These are phyloP conservation scores for Carex scoparia DNA, from an alignment of 176 grass and related monocot species.

Conservation along the genomic window DNA sequence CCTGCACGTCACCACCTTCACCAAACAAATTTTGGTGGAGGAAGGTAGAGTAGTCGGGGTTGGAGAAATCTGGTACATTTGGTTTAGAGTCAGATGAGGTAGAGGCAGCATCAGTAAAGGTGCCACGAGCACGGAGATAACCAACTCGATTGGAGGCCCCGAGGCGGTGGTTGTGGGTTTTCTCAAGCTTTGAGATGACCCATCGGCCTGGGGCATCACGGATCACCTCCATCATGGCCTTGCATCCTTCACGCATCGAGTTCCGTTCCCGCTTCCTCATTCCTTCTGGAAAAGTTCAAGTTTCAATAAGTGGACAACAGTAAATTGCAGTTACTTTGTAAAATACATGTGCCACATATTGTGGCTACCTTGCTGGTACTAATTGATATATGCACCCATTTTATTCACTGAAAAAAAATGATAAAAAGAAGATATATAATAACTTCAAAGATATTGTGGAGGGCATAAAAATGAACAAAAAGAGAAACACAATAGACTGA, in stretches of 20 bases:
- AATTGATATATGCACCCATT: not conserved
- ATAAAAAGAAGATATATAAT: not conserved
- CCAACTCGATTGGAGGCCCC: constrained; percentile 57
- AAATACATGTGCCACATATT: not conserved
- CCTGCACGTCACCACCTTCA: constrained; percentile 54
- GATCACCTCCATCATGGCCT: constrained; percentile 98
- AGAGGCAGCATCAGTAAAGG: constrained; percentile 32
- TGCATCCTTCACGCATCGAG: constrained; percentile 93
- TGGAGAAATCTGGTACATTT: not conserved
- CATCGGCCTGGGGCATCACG: constrained; percentile 46
- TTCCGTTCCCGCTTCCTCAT: constrained; percentile 60
- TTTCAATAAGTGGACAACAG: not conserved
- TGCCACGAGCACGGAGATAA: constrained; percentile 57
- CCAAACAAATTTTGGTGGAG: constrained; percentile 60
- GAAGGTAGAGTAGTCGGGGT: constrained; percentile 39
- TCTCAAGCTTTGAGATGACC: constrained; percentile 95
- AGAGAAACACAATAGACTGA: not conserved
- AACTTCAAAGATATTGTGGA: not conserved
- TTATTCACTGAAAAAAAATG: not conserved
- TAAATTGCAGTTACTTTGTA: not conserved
- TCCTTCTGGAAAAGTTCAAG: constrained; percentile 4
- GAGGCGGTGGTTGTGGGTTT: constrained; percentile 69
- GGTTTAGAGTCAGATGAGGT: constrained; percentile 21
- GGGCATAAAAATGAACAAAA: not conserved
- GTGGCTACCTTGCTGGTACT: not conserved